Base-by-base conservation (phyloP, 164 flowering plant species). In the Vitis labrusca region DNA sequence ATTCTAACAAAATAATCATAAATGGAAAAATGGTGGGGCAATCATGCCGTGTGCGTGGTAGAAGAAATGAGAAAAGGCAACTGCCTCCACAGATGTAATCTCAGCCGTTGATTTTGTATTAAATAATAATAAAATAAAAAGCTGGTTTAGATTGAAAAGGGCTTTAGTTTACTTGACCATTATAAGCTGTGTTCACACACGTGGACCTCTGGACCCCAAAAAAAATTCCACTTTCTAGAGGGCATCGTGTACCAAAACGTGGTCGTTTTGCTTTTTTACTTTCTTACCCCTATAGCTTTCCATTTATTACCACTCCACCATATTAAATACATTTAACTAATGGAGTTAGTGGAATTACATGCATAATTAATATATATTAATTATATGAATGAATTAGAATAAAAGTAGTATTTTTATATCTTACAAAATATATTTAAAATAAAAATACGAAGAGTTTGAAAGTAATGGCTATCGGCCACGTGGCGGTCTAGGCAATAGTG, bases 41-140 rank as follows among this genome's bases (percentile, higher is more conserved):
- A 76, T 81, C 85, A 76, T 78, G 73, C 80, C 71, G 73, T 59
- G 79, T 55, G 80, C 77, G 74, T 73, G 84, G 78, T 65, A 74
- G 68, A 14, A 53, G 44, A 19, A 59, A 30, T 17, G 73, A 61
- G 58, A 50, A 11, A 51, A 61, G 57, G 66, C 65, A 66, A 65
- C 72, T 68, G 61, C 12, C 65, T 30, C 10, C 66, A 44, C 61
- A 44, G 67, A 68, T 73, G 59, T 29, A 50, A 77, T 67, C 79
- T 16, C 10, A 57, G 59, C 86, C 86, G 81, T 81, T 63, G 71
- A 61, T 77, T 32, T 23, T 14, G 50, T 13, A 29, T 37, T 37
- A 37, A 37, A 37, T 37, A 37, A 37, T 37, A 37, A 37, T 37
- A 61, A 51, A 37, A 19, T 5, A 7, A 53, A 61, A 54, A 30